These are phyloP conservation scores for Tephrocybe sp. DNA, from an alignment of 768 basidiomycete genomes.

Conservation along the genomic window DNA sequence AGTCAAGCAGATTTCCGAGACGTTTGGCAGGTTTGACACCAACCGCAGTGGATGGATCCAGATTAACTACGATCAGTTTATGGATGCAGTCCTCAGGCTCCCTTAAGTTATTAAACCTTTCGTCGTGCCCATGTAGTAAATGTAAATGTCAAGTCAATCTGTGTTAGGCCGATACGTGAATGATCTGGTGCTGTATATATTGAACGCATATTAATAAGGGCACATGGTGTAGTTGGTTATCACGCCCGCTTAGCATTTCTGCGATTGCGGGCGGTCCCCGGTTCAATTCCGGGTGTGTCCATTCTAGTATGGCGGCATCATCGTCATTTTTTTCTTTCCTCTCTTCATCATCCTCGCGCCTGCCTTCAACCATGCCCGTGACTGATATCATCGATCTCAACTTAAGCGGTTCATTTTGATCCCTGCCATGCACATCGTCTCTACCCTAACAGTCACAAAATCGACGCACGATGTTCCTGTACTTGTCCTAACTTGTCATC, in stretches of 20 bases:
- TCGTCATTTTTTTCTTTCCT: neutral
- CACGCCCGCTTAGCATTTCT: conserved; percentile 27
- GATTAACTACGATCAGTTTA: conserved; percentile 71
- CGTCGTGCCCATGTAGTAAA: neutral
- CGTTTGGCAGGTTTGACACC: conserved; percentile 63
- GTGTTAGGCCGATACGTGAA: no score
- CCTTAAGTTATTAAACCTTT: conserved; percentile 32
- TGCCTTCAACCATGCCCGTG: no score
- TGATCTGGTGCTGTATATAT: no score
- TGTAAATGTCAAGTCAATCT: no score
- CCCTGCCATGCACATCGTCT: conserved; percentile 18
- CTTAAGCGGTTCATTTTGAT: neutral
- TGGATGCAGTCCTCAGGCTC: conserved; percentile 62
- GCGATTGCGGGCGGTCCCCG: conserved; percentile 23
- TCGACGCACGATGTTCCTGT: conserved; percentile 23
- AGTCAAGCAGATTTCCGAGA: conserved; percentile 73
- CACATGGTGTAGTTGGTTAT: conserved; percentile 33
- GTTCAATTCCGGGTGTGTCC: conserved; percentile 31
- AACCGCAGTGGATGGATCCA: conserved; percentile 71
- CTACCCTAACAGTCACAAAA: conserved; percentile 17
- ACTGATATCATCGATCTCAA: no score
- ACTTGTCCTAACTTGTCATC: conserved; percentile 15
- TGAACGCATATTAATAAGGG: conserved; percentile 5
- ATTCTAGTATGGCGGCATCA: conserved; percentile 14
- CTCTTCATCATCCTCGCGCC: neutral